Evolutionary conservation across 495 filamentous ascomycete genomes (phyloP), one percentile per base, ranked within the genome.

Genomic region (Jackrogersella multiformis): DNA sequence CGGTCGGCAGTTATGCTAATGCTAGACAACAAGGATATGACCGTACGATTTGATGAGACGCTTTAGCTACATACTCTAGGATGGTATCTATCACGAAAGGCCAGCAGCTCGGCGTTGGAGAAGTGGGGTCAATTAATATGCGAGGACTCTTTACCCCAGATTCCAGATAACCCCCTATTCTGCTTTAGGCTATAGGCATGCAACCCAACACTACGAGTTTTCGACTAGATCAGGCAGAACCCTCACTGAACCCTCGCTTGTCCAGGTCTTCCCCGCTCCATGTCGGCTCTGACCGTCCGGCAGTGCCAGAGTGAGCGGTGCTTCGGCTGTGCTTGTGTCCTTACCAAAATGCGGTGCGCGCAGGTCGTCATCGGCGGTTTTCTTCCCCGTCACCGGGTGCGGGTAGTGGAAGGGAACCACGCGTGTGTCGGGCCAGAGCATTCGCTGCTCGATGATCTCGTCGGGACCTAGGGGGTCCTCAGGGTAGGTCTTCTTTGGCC

Each of bases 331-430:
- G 54, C 52, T 61, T 10, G 73, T 68, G 32, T 79, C 78, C 49
- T 78, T 63, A 4, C 82, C 83, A 49, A 64, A 84, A 41, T 62
- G 57, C 12, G 83, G 83, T 26, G 83, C 83, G 20, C 81, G 74
- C 66, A 86, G 65, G 56, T 84, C 82, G 58, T 84, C 80, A 12
- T 70, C 73, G 2, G 70, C 67, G 0, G 81, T 76, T 58, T 48
- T 56, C 66, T 77, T 73, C 0, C 82, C 82, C 18, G 84, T 86
- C 2, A 86, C 77, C 0, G 83, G 84, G 63, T 86, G 83, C 5
- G 80, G 75, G 63, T 86, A 86, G 61, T 86, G 84, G 72, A 85
- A 85, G 2, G 83, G 82, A 41, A 86, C 78, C 10, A 84, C 84
- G 56, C 83, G 74, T 5, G 81, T 82, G 61, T 86, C 84, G 0